phyloP scores from a whole-genome alignment of 805 yeast genomes.

The Blastobotrys parvus region DNA sequence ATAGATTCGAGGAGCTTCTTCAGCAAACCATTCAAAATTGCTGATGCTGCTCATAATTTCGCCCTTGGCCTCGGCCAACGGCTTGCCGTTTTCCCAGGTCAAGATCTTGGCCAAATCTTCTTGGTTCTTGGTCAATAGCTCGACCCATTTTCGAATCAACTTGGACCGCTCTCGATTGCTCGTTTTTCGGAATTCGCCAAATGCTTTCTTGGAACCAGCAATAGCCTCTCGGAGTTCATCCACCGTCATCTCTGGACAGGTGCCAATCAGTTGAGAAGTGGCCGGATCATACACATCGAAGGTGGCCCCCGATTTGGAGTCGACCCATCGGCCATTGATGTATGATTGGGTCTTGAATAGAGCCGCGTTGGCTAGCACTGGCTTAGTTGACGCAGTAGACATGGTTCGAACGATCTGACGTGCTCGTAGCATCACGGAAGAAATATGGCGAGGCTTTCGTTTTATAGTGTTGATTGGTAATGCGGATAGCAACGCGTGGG shows the following conservation, averaged over 20 bases:
- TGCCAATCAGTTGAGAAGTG: conserved; percentile 39
- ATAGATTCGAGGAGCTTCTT: conserved; percentile 56
- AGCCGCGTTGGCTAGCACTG: neutral
- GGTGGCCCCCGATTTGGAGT: conserved; percentile 33
- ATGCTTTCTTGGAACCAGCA: conserved; percentile 45
- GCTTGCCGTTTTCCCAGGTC: conserved; percentile 69
- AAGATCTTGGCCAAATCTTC: conserved; percentile 59
- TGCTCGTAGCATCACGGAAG: too few species aligned
- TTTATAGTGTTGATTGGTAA: too few species aligned
- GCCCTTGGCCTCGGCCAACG: conserved; percentile 61
- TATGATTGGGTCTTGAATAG: conserved; percentile 18
- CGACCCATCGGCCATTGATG: conserved; percentile 70
- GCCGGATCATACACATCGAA: conserved; percentile 79
- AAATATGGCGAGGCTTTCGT: too few species aligned
- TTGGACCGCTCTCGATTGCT: conserved; percentile 50
- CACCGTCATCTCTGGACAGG: conserved; percentile 46
- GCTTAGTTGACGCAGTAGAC: too few species aligned
- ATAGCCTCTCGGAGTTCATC: conserved; percentile 50
- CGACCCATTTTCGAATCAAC: conserved; percentile 44
- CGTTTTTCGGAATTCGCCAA: conserved; percentile 42
- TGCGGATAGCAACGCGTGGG: too few species aligned
- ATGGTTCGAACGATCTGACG: too few species aligned
- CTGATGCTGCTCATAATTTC: conserved; percentile 61
- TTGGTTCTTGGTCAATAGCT: conserved; percentile 46
- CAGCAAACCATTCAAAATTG: conserved; percentile 86